A percentile compares a stretch with the other conserved stretches of the same genome.
phyloP scores from a whole-genome alignment of 768 basidiomycete species.

The Auricularia sp. region DNA sequence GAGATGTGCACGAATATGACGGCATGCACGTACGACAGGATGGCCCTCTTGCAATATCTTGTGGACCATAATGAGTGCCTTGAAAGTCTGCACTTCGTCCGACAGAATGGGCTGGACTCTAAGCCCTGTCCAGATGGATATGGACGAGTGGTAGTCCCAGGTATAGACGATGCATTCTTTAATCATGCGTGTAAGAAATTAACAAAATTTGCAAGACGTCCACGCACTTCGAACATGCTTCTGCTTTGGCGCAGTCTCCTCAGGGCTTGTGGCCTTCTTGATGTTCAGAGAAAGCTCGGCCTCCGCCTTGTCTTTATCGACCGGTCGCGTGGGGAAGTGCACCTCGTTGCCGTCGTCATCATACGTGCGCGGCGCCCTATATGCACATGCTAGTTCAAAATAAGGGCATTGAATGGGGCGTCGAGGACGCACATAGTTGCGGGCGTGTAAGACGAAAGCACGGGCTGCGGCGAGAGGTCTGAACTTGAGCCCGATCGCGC shows the following conservation, averaged over 20 bases:
- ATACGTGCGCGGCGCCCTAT: constrained; percentile 23
- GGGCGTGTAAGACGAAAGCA: neutral
- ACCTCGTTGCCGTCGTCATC: constrained; percentile 72
- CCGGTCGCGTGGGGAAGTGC: constrained; percentile 93
- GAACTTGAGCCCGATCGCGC: too few species aligned
- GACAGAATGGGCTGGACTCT: constrained; percentile 94
- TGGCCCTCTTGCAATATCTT: constrained; percentile 98
- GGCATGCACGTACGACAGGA: constrained; percentile 57
- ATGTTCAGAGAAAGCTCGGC: constrained; percentile 88
- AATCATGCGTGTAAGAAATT: neutral
- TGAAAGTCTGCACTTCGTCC: constrained; percentile 98
- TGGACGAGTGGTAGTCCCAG: constrained; percentile 97
- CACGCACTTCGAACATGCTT: constrained; percentile 95
- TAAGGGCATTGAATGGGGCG: neutral
- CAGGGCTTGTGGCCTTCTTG: constrained; percentile 94
- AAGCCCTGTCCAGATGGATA: constrained; percentile 95
- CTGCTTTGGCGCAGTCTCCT: constrained; percentile 96
- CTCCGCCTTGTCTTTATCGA: constrained; percentile 98
- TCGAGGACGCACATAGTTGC: neutral
- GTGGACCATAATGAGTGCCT: constrained; percentile 93
- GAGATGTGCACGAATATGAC: neutral
- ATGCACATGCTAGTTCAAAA: neutral
- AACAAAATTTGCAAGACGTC: neutral
- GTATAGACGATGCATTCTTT: constrained; percentile 97
- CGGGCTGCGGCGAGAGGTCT: too few species aligned